Percentiles rank a stretch among this genome's conserved stretches.
Conservation (phyloP, 2,329 filamentous ascomycete genomes). For the Penicillium vulpinum region DNA sequence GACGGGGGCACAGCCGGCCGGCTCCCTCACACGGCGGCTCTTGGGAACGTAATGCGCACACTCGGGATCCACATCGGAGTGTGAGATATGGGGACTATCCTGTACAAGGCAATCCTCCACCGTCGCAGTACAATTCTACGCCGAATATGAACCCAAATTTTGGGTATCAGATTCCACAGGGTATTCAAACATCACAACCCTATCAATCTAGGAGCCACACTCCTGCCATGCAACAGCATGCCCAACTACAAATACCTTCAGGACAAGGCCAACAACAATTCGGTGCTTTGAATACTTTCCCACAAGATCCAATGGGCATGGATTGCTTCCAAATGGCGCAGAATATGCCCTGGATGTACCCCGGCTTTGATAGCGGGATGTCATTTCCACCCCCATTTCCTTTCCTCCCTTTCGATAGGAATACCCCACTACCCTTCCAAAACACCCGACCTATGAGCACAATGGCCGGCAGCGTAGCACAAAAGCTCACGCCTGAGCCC, state of each 20-base stretch:
- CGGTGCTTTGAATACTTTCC: slow-evolving; percentile 6
- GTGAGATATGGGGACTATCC: background rate
- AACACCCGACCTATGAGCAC: slow-evolving; percentile 19
- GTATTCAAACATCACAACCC: background rate
- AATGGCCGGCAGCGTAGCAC: slow-evolving; percentile 1
- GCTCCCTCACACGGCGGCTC: background rate
- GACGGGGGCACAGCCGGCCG: background rate
- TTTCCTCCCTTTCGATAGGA: slow-evolving; percentile 12
- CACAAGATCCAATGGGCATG: slow-evolving; percentile 2
- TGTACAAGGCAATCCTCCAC: background rate
- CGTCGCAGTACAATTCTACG: background rate
- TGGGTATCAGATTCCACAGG: background rate
- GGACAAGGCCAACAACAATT: slow-evolving; percentile 1
- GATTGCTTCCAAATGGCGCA: slow-evolving; percentile 11
- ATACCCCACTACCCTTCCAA: slow-evolving; percentile 12
- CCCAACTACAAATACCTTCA: background rate
- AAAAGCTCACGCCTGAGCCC: background rate
- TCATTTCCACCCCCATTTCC: slow-evolving; percentile 4
- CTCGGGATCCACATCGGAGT: background rate
- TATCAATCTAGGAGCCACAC: background rate
- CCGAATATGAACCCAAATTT: background rate
- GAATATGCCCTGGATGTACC: slow-evolving; percentile 1
- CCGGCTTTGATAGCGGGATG: background rate
- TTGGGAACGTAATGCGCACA: background rate
- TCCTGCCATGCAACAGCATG: background rate